phyloP scores from a whole-genome alignment of 495 filamentous ascomycete genomes.

The Xanthoparmelia taractica region DNA sequence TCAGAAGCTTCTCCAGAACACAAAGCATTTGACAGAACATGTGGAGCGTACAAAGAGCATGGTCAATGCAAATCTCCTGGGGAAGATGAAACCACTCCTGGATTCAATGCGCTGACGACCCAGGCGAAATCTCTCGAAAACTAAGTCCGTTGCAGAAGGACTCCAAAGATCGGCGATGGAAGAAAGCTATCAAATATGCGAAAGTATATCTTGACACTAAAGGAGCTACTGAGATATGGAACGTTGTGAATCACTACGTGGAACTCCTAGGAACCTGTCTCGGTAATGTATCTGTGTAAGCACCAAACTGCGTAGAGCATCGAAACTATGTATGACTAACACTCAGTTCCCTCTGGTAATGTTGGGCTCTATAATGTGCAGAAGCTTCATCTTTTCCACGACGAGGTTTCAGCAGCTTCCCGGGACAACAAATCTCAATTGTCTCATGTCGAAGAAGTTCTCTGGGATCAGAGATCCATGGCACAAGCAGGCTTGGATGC shows the following conservation, averaged over 20 bases:
- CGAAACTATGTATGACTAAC: not conserved
- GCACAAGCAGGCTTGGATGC: not conserved
- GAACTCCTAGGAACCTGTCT: not conserved
- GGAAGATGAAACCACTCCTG: not conserved
- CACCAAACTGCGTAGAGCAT: not conserved
- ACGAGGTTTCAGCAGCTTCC: not conserved
- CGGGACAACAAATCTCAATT: not conserved
- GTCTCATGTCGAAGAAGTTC: not conserved
- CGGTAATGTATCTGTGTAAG: not conserved
- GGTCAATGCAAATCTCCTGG: not conserved
- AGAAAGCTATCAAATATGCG: not conserved
- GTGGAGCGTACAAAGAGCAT: not conserved
- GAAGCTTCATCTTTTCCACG: not conserved
- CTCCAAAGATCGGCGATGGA: not conserved
- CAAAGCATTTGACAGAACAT: not conserved
- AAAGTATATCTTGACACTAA: not conserved
- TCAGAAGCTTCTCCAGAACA: not conserved
- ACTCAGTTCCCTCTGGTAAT: not conserved
- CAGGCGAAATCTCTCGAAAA: not conserved
- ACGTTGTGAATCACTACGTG: not conserved
- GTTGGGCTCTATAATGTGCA: conserved; percentile 1
- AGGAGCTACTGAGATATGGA: not conserved
- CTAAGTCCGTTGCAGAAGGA: not conserved
- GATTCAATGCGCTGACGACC: not conserved
- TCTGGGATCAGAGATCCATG: not conserved